Conservation (phyloP, 345 rosid species). For the Syzygium grande region DNA sequence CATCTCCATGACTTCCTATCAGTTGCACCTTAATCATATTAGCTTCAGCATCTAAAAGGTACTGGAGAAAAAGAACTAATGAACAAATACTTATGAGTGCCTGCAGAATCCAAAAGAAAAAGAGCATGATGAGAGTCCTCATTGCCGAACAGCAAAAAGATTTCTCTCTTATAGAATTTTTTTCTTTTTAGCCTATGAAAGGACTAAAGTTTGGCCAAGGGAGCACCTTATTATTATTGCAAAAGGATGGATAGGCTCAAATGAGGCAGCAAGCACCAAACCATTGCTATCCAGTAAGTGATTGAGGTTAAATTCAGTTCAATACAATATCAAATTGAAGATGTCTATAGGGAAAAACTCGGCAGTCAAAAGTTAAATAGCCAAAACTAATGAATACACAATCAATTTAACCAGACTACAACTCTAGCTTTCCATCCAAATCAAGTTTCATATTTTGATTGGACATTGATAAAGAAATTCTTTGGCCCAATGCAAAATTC, state of each 20-base stretch:
- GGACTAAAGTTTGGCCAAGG: not conserved
- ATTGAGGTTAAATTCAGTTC: not conserved
- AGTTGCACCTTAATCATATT: conserved; percentile 4
- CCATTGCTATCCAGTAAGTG: not conserved
- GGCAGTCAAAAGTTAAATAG: not conserved
- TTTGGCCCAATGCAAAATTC: not conserved
- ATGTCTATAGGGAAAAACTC: not conserved
- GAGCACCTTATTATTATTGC: not conserved
- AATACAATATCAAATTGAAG: not conserved
- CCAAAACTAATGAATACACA: not conserved
- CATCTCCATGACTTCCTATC: conserved; percentile 95
- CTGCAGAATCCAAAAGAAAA: not conserved
- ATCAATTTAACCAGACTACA: not conserved
- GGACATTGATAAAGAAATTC: not conserved
- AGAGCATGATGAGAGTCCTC: not conserved
- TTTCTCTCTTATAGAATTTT: not conserved
- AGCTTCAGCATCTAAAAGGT: not conserved
- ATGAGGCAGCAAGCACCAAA: not conserved
- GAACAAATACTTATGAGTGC: not conserved
- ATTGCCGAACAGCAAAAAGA: not conserved
- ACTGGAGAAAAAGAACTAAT: not conserved
- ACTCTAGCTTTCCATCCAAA: not conserved
- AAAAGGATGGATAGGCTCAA: not conserved
- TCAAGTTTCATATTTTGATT: not conserved
- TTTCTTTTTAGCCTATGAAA: not conserved